Base-by-base conservation (phyloP, 805 yeast species). In the Barnettozyma wickerhamii region DNA sequence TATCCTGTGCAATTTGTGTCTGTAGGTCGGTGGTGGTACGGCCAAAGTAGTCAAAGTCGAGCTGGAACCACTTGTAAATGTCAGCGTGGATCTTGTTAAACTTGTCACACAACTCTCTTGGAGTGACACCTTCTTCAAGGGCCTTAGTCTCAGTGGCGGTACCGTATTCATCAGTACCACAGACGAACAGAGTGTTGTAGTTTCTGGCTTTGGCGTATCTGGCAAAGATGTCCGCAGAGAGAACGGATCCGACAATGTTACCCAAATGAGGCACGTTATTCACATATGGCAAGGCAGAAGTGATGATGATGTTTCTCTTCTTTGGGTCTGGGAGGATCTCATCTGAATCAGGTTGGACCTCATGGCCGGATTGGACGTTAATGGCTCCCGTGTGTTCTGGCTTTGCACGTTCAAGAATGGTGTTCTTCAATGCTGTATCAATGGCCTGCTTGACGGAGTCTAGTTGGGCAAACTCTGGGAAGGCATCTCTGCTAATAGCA, bases 121-220 rank as follows among this genome's bases (percentile, higher is more conserved):
- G 99, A 4, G 95, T 75, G 45, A 86, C 84, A 31, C 84, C 81
- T 59, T 93, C 99, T 62, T 91, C 98, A 37, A 93, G 68, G 10
- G 99, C 99, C 67, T 91, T 93, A 21, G 99, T 93, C 65, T 93
- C 99, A 13, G 99, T 93, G 35, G 99, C 99, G 43, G 99, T 93
- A 62, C 99, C 99, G 62, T 93, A 93, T 68, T 93, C 99, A 62
- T 93, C 99, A 29, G 99, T 93, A 68, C 99, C 99, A 66, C 99
- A 89, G 42, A 93, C 67, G 58, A 70, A 93, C 49, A 93, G 68
- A 17, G 95, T 72, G 62, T 90, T 93, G 68, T 83, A 82, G 63
- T 88, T 85, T 71, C 96, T 80, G 54, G 83, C 81, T 64, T 89
- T 90, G 61, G 85, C 78, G 64, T 86, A 93, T 59, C 98, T 80